Evolutionary conservation across 192 early-diverging fungal genomes (phyloP).

Genomic region (Coemansia sp.): DNA sequence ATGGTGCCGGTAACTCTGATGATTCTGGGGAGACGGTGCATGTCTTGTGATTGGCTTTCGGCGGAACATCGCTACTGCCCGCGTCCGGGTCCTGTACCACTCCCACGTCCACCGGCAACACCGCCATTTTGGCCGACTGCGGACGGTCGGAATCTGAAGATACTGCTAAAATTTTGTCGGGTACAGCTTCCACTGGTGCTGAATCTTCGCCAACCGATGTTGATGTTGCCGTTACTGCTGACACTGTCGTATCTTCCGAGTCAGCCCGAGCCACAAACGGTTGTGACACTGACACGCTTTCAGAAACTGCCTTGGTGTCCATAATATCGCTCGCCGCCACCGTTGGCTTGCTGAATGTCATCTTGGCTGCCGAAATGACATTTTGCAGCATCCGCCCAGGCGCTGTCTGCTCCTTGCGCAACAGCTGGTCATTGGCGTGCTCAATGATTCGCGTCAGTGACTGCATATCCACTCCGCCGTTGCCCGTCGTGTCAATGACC

Average conservation of each 20-base stretch:
- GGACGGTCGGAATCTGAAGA: background rate
- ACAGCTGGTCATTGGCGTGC: conserved; percentile 38
- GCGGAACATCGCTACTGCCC: background rate
- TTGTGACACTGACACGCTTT: conserved; percentile 1
- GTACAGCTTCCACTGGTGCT: background rate
- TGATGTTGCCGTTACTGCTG: conserved; percentile 9
- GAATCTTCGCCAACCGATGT: background rate
- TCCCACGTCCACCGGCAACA: conserved; percentile 1
- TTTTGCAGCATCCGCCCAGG: conserved; percentile 29
- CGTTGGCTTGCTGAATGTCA: conserved; percentile 27
- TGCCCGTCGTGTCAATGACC: background rate
- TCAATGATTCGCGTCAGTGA: conserved; percentile 39
- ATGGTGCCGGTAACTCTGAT: background rate
- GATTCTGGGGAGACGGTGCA: conserved; percentile 2
- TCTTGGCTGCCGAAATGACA: conserved; percentile 36
- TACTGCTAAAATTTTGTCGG: background rate
- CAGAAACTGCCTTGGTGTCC: background rate
- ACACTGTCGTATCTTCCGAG: conserved; percentile 6
- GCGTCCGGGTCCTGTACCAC: conserved; percentile 1
- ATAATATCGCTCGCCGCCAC: background rate
- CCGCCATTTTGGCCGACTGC: background rate
- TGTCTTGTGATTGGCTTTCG: background rate
- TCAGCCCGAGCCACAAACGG: conserved; percentile 4
- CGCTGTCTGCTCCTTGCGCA: conserved; percentile 23
- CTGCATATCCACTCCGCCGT: conserved; percentile 15